Evolutionary conservation across 768 basidiomycete genomes (phyloP), one percentile per base, ranked within the genome.

Genomic region (Coprinellus aureogranulatus): DNA sequence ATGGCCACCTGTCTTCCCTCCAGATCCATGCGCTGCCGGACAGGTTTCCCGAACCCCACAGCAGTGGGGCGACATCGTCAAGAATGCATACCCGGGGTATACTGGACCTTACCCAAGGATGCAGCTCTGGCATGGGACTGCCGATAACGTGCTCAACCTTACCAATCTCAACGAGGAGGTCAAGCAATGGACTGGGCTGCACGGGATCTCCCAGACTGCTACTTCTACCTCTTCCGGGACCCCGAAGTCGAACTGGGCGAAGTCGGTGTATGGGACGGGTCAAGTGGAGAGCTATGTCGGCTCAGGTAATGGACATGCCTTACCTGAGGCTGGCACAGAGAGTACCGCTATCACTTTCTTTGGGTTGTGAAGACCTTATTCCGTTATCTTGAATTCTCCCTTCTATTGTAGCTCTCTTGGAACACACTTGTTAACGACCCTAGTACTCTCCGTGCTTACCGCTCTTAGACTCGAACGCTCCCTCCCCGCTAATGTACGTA

Each of bases 51-150:
- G 72, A 55, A 82, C 82, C 1, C 67, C 75, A 1, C 71, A 76
- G 54, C 72, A 81, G 65, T 84, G 82, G 78, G 81, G 80, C 27
- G 75, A 80, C 52, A 65, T 72, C 40, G 81, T 80, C 23, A 70
- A 75, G 50, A 62, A 60, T 34, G 81, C 73, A 10, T 85, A 77
- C 67, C 81, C 82, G 16, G 81, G 81, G 20, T 84, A 74, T 70
- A 79, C 78, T 12, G 83, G 82, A 23, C 40, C 75, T 4, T 74
- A 76, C 39, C 81, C 82, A 12, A 81, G 78, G 61, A 70, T 84
- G 60, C 80, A 81, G 65, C 68, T 81, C 57, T 83, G 82, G 81
- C 82, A 84, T 67, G 83, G 83, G 48, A 84, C 62, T 0, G 55
- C 49, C 10, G 61, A 62, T 46, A 39, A 39, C 9, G 55, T 55